Evolutionary conservation across 306 rosid species (phyloP), one percentile per base, ranked within the genome.

Genomic region (Malus sieversii): DNA sequence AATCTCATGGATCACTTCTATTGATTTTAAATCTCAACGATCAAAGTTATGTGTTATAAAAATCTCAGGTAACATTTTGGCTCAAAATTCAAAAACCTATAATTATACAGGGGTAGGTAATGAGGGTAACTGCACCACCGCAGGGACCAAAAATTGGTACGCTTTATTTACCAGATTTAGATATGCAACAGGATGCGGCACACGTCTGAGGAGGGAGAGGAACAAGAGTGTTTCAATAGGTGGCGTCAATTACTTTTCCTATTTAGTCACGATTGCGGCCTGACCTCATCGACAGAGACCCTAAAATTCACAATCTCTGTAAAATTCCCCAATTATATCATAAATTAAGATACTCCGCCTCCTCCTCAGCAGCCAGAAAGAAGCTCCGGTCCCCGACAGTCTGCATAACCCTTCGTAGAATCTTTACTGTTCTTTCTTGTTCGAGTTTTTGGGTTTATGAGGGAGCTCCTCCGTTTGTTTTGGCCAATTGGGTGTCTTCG

Each of bases 401-500:
- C n/a, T 42, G 15, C 55, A 22, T 48, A 48, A 58, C 63, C 76
- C 76, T 5, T 58, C 19, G 62, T n/a, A 27, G 27, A n/a, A 33
- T 42, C 20, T 32, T 13, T 1, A 13, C 16, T 55, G 3, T 27
- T 71, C 13, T 44, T 27, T 71, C 13, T 44, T 25, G 44, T 44
- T 46, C 22, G 5, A 8, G 30, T 60, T 73, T 27, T 44, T 61
- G 2, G 20, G 44, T 25, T 73, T 61, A 5, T 60, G 59, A 73
- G 25, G 51, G 59, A 18, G 70, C 29, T 51, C 72, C 82, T 62
- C 73, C 81, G 61, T 59, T 73, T 81, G 79, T n/a, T 70, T 75
- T 29, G 62, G 76, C 73, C 74, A 73, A 45, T 78, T 75, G 66
- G 65, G 72, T 38, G 65, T 65, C 74, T 72, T 40, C 23, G 38